A percentile compares a stretch with the other conserved stretches of the same genome.
phyloP scores from a whole-genome alignment of 2,329 filamentous ascomycete species.

The Paracamarosporium sp. region DNA sequence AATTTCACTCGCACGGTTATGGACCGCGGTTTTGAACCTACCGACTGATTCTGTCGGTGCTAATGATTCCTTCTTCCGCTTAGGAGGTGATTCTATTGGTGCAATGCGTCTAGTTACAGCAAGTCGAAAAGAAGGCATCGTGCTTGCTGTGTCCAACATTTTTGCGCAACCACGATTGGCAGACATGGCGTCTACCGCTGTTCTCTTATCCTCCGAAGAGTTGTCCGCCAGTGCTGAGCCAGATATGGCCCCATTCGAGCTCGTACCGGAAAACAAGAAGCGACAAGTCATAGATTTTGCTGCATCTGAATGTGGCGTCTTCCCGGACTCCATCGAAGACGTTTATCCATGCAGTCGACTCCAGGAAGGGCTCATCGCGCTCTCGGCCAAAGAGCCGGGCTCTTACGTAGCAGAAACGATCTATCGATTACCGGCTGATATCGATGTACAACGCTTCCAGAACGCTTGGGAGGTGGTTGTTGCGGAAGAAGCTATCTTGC shows the following conservation, averaged over 20 bases:
- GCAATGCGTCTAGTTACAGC: slow-evolving; percentile 55
- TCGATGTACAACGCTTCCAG: slow-evolving; percentile 46
- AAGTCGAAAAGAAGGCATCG: slow-evolving; percentile 47
- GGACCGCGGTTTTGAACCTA: slow-evolving; percentile 49
- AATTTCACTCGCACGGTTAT: slow-evolving; percentile 37
- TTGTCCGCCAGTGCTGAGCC: slow-evolving; percentile 16
- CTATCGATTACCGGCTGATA: slow-evolving; percentile 44
- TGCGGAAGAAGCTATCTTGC: slow-evolving; percentile 52
- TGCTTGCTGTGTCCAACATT: slow-evolving; percentile 52
- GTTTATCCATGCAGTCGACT: slow-evolving; percentile 41
- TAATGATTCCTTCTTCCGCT: slow-evolving; percentile 55
- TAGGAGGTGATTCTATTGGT: slow-evolving; percentile 56
- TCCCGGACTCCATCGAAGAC: slow-evolving; percentile 33
- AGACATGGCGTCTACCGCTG: slow-evolving; percentile 48
- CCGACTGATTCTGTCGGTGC: slow-evolving; percentile 47
- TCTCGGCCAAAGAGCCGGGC: slow-evolving; percentile 39
- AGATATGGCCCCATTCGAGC: slow-evolving; percentile 30
- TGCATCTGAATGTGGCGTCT: slow-evolving; percentile 35
- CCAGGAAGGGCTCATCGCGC: slow-evolving; percentile 40
- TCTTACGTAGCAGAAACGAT: slow-evolving; percentile 47
- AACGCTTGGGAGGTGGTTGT: slow-evolving; percentile 55
- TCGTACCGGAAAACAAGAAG: slow-evolving; percentile 24
- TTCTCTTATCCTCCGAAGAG: slow-evolving; percentile 29
- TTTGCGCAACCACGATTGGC: slow-evolving; percentile 52
- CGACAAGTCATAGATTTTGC: slow-evolving; percentile 31